These are phyloP conservation scores for Tolypocladium ophioglossoides DNA, from an alignment of 2,329 filamentous ascomycete genomes.

Conservation along the genomic window DNA sequence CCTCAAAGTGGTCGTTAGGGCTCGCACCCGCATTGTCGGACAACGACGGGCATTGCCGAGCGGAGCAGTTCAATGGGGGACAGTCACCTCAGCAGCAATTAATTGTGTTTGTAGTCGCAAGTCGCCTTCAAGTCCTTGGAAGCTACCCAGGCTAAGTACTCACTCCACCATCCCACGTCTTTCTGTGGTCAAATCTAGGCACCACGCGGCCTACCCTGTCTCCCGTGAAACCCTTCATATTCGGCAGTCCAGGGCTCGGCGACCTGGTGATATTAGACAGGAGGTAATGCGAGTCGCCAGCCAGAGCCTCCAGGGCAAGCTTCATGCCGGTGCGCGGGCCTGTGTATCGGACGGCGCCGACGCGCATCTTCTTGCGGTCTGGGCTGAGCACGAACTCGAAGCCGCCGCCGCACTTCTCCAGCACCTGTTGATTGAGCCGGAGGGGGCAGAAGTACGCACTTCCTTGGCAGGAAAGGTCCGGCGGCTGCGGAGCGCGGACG, in stretches of 20 bases:
- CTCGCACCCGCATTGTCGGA: too few species aligned
- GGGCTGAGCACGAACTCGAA: not conserved
- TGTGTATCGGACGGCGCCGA: not conserved
- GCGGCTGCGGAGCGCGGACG: not conserved
- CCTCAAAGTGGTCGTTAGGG: too few species aligned
- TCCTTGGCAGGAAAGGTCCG: not conserved
- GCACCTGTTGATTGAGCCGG: not conserved
- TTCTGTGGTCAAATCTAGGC: not conserved
- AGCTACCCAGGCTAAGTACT: too few species aligned
- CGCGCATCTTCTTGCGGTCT: not conserved
- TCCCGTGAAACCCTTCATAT: not conserved
- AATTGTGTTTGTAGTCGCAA: too few species aligned
- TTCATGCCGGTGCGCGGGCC: not conserved
- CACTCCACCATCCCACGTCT: not conserved
- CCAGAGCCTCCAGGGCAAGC: not conserved
- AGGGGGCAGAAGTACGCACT: not conserved
- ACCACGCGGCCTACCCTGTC: not conserved
- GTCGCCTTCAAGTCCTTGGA: too few species aligned
- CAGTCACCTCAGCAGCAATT: too few species aligned
- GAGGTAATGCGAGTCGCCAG: not conserved
- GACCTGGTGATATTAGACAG: not conserved
- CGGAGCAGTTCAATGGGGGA: too few species aligned
- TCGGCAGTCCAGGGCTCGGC: not conserved
- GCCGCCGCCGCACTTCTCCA: not conserved
- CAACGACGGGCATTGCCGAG: too few species aligned